Percentiles rank a stretch among this genome's conserved stretches.
Conservation (phyloP, 345 rosid species). For the Nephelium lappaceum region DNA sequence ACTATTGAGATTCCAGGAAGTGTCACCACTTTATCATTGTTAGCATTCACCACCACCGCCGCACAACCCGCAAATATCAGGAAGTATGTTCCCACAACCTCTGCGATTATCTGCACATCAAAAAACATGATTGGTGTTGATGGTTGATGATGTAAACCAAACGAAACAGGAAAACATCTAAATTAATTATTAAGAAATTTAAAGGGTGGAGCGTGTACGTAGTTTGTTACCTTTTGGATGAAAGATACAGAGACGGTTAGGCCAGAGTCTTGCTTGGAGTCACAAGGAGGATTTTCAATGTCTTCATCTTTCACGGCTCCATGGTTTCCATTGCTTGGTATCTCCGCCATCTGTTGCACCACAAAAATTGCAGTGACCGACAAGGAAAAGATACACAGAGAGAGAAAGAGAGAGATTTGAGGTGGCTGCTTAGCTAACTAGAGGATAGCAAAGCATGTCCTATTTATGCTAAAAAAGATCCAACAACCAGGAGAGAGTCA, state of each 20-base stretch:
- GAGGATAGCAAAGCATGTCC: neutral
- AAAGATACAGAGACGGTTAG: conserved; percentile 62
- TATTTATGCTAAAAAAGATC: too few species aligned
- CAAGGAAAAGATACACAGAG: neutral
- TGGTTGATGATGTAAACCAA: neutral
- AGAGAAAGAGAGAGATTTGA: neutral
- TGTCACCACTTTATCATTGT: conserved; percentile 66
- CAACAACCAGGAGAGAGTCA: neutral
- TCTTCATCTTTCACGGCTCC: conserved; percentile 49
- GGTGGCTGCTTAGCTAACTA: neutral
- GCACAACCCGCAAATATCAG: conserved; percentile 90
- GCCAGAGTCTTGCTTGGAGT: conserved; percentile 43
- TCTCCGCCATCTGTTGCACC: conserved; percentile 52
- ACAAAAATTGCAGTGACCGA: neutral
- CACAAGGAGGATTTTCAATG: conserved; percentile 25
- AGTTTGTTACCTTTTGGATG: conserved; percentile 65
- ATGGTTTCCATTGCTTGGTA: conserved; percentile 33
- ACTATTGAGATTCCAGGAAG: conserved; percentile 74
- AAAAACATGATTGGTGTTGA: neutral
- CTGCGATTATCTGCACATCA: conserved; percentile 67
- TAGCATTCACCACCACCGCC: conserved; percentile 69
- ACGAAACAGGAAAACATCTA: neutral
- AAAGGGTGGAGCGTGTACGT: too few species aligned
- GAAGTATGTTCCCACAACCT: conserved; percentile 81
- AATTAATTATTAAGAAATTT: too few species aligned